phyloP scores from a whole-genome alignment of 768 basidiomycete genomes.

The Serendipita sp. region DNA sequence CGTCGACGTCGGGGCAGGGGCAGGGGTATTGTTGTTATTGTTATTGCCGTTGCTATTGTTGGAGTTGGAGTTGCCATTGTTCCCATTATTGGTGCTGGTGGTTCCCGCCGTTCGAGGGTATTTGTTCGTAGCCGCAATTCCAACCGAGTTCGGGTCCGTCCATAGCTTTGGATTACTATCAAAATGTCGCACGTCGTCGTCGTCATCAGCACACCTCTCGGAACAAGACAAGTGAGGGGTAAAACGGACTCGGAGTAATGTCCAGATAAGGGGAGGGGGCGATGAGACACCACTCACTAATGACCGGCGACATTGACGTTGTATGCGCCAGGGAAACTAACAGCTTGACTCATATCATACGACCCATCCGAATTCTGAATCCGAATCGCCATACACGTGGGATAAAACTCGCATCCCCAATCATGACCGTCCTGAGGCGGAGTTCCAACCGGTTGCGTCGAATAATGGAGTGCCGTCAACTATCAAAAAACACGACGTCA shows the following conservation, averaged over 20 bases:
- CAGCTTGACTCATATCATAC: background rate
- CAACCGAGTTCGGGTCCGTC: background rate
- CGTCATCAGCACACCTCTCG: no score
- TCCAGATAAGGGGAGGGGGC: background rate
- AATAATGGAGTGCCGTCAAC: constrained; percentile 1
- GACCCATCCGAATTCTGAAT: background rate
- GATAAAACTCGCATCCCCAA: background rate
- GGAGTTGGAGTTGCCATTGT: background rate
- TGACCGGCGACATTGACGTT: background rate
- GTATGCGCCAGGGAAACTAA: background rate
- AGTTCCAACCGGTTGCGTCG: background rate
- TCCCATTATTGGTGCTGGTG: background rate
- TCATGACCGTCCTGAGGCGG: background rate
- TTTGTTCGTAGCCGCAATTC: background rate
- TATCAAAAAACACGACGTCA: background rate
- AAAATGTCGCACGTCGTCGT: background rate
- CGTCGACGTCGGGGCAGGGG: background rate
- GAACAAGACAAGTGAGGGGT: background rate
- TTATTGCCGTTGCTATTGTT: background rate
- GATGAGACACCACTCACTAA: background rate
- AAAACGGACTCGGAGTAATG: background rate
- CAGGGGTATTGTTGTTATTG: background rate
- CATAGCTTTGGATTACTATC: background rate
- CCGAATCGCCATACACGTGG: background rate
- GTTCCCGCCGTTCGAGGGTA: background rate